Evolutionary conservation across 1,139 yeast species (phyloP), one percentile per base, ranked within the genome.

Genomic region (Diutina sp.): DNA sequence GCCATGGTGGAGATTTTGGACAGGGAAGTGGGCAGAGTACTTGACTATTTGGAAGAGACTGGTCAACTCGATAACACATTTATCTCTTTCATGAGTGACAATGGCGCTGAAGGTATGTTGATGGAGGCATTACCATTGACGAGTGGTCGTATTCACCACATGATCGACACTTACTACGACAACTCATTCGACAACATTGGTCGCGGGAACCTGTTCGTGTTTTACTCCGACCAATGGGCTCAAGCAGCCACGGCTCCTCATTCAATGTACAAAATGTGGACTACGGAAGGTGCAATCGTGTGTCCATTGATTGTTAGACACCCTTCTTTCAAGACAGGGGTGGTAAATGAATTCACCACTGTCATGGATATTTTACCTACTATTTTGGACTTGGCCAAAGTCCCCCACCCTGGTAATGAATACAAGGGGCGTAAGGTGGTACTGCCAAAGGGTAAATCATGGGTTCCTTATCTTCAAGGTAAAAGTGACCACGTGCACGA

Each of bases 281-380:
- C 57, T 16, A 55, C 51, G 12, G 84, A 80, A 64, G 85, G 85
- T 46, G 85, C 83, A 9, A 79, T 80, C 46, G 72, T 79, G 44
- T 77, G 82, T 63, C 85, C 84, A 0, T 66, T 79, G 58, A 75
- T 80, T 54, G 61, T 78, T 2, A 73, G 70, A 57, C 70, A 71
- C 56, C 82, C 81, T 1, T 58, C 72, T 9, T 60, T 68, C 28
- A 56, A 61, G 14, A 6, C 9, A n/a, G 75, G 73, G 2, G 68
- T 79, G 29, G 62, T 67, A 16, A 60, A 66, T 51, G 74, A 66
- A n/a, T 80, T 80, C 61, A 64, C 73, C 7, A 80, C 84, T 0
- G 84, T 80, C 2, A 80, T 80, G 85, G 85, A 80, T 65, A 71
- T 80, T 21, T 64, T 78, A 44, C 85, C 85, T 11, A 80, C 84